Evolutionary conservation across 1,284 basidiomycete species (phyloP).

Genomic region (Tilletiaria anomala): DNA sequence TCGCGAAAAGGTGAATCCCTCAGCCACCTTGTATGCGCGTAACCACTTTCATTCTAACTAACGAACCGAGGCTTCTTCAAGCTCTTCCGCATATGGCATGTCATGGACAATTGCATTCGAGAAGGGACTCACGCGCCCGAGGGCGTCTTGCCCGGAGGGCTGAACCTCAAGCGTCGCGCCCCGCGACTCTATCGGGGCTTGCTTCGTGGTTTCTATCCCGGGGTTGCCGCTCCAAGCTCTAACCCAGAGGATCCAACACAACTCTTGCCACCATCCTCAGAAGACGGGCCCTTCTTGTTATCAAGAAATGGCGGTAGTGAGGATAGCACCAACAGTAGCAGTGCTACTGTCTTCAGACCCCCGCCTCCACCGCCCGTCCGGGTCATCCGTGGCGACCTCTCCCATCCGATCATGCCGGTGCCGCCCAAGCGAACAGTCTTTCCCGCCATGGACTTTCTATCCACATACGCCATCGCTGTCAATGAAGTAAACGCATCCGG

Average conservation of each 20-base stretch:
- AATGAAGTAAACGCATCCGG: constrained; percentile 72
- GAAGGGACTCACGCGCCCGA: constrained; percentile 68
- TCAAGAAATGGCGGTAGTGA: no score
- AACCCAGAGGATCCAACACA: background rate
- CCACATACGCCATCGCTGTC: constrained; percentile 39
- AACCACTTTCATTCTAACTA: no score
- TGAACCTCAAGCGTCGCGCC: constrained; percentile 41
- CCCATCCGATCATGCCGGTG: constrained; percentile 69
- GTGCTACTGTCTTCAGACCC: constrained; percentile 2
- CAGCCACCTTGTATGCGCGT: background rate
- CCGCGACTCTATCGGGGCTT: constrained; percentile 52
- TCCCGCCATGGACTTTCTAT: constrained; percentile 84
- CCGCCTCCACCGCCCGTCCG: constrained; percentile 7
- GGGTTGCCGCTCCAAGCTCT: constrained; percentile 5
- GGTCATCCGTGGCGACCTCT: constrained; percentile 61
- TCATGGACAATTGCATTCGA: constrained; percentile 88
- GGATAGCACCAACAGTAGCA: background rate
- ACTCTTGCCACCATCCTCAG: background rate
- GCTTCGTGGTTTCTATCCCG: constrained; percentile 57
- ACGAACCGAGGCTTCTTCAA: background rate
- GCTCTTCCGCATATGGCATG: constrained; percentile 55
- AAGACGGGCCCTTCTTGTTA: no score
- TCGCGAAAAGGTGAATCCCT: constrained; percentile 12
- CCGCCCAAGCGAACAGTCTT: constrained; percentile 59
- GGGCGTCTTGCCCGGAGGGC: constrained; percentile 63